phyloP scores from a whole-genome alignment of 1,284 basidiomycete genomes.

The Cryptococcus depauperatus region DNA sequence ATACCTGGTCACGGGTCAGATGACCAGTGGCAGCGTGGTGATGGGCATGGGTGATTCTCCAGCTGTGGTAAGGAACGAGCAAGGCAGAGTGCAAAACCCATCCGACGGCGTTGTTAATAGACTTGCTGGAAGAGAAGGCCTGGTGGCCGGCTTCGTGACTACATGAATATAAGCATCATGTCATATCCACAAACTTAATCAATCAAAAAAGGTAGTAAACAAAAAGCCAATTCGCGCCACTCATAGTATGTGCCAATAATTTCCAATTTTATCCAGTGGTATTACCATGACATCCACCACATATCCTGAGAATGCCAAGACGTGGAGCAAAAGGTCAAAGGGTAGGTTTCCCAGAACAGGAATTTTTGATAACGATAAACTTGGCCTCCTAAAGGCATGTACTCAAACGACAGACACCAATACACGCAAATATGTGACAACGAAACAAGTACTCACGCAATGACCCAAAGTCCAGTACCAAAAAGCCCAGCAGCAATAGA shows the following conservation, averaged over 20 bases:
- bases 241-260: too few species aligned
- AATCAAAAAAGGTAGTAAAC: too few species aligned
- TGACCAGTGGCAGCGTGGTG: slow-evolving; percentile 95
- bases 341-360: too few species aligned
- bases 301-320: too few species aligned
- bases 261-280: too few species aligned
- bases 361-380: too few species aligned
- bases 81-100: slow-evolving; percentile 90
- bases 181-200: too few species aligned
- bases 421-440: neutral
- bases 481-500: slow-evolving; percentile 76
- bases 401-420: neutral
- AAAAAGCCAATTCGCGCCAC: too few species aligned
- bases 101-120: slow-evolving; percentile 86
- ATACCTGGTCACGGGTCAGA: slow-evolving; percentile 94
- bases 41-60: slow-evolving; percentile 93
- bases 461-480: slow-evolving; percentile 87
- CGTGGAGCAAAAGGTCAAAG: too few species aligned
- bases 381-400: neutral
- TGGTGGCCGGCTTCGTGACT: slow-evolving; percentile 78
- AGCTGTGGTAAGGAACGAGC: slow-evolving; percentile 95
- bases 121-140: slow-evolving; percentile 91
- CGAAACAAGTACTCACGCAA: slow-evolving; percentile 51
- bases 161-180: neutral
- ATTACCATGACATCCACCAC: too few species aligned